Evolutionary conservation across 2,329 filamentous ascomycete species (phyloP).

Genomic region (Neocatenulostroma microsporum): DNA sequence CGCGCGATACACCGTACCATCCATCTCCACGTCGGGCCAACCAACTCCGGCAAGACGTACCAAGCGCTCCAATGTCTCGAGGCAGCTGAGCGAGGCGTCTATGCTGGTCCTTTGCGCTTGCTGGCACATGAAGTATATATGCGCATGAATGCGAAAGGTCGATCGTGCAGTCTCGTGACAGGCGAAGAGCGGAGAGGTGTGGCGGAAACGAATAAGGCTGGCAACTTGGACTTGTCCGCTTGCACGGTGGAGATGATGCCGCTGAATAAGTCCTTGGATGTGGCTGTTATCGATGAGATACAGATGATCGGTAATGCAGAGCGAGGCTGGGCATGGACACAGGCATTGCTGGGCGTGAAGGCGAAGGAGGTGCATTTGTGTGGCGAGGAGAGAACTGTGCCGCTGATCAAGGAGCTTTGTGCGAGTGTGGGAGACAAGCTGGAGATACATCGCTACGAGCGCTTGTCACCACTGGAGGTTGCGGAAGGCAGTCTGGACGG

Average conservation of each 20-base stretch:
- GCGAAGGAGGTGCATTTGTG: constrained; percentile 89
- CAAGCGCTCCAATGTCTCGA: constrained; percentile 82
- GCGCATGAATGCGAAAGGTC: constrained; percentile 72
- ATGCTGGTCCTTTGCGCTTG: constrained; percentile 80
- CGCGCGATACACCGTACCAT: constrained; percentile 72
- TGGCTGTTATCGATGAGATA: constrained; percentile 96
- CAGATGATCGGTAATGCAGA: constrained; percentile 83
- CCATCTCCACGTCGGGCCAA: constrained; percentile 90
- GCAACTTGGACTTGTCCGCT: constrained; percentile 55
- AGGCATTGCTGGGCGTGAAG: constrained; percentile 77
- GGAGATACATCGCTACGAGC: constrained; percentile 72
- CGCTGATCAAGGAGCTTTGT: constrained; percentile 69
- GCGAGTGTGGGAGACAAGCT: constrained; percentile 74
- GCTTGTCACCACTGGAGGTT: constrained; percentile 68
- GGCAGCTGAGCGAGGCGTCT: constrained; percentile 66
- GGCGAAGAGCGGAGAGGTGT: constrained; percentile 80
- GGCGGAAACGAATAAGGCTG: constrained; percentile 2
- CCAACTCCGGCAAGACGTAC: constrained; percentile 98
- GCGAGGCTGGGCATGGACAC: constrained; percentile 90
- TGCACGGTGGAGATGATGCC: constrained; percentile 92
- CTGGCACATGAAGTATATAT: constrained; percentile 92
- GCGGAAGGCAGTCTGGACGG: constrained; percentile 56
- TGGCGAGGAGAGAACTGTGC: constrained; percentile 75
- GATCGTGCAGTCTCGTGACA: constrained; percentile 71
- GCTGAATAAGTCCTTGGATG: constrained; percentile 58